phyloP scores from a whole-genome alignment of 2,329 filamentous ascomycete genomes.

The Penicillium sp. region DNA sequence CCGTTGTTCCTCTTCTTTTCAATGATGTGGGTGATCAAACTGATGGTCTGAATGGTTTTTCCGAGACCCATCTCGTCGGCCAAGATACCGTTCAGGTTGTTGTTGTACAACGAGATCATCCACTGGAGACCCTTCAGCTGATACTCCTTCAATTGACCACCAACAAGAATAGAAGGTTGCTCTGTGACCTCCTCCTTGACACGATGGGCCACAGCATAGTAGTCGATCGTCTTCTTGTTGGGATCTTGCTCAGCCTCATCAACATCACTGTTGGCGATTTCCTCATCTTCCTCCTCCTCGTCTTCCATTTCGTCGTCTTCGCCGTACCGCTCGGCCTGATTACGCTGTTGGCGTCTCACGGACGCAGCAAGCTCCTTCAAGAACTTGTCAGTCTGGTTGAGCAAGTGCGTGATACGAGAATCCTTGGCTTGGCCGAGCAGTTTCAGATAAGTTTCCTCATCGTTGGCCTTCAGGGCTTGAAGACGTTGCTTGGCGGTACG shows the following conservation, averaged over 20 bases:
- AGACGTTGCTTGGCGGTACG: slow-evolving; percentile 99
- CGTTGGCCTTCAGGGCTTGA: slow-evolving; percentile 96
- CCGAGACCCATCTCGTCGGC: slow-evolving; percentile 99
- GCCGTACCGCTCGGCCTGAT: slow-evolving; percentile 75
- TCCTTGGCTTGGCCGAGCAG: slow-evolving; percentile 98
- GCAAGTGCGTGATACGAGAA: slow-evolving; percentile 95
- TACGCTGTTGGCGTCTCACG: slow-evolving; percentile 90
- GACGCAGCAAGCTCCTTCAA: slow-evolving; percentile 92
- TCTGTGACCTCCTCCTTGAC: slow-evolving; percentile 86
- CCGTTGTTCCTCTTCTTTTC: slow-evolving; percentile 91
- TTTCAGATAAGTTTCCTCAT: slow-evolving; percentile 98
- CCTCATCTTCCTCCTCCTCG: slow-evolving; percentile 67
- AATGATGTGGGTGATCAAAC: slow-evolving; percentile 93
- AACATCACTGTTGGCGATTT: slow-evolving; percentile 67
- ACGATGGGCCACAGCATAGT: slow-evolving; percentile 96
- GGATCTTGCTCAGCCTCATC: slow-evolving; percentile 63
- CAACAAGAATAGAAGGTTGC: slow-evolving; percentile 84
- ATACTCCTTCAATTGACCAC: slow-evolving; percentile 93
- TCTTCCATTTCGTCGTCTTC: slow-evolving; percentile 58
- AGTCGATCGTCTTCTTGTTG: slow-evolving; percentile 79
- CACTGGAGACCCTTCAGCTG: slow-evolving; percentile 98
- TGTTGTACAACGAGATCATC: slow-evolving; percentile 99
- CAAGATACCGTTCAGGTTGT: slow-evolving; percentile 97
- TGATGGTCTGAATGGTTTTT: slow-evolving; percentile 99
- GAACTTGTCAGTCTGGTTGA: slow-evolving; percentile 97